Conservation (phyloP, 2,329 filamentous ascomycete species). For the Neopestalotiopsis sp. region DNA sequence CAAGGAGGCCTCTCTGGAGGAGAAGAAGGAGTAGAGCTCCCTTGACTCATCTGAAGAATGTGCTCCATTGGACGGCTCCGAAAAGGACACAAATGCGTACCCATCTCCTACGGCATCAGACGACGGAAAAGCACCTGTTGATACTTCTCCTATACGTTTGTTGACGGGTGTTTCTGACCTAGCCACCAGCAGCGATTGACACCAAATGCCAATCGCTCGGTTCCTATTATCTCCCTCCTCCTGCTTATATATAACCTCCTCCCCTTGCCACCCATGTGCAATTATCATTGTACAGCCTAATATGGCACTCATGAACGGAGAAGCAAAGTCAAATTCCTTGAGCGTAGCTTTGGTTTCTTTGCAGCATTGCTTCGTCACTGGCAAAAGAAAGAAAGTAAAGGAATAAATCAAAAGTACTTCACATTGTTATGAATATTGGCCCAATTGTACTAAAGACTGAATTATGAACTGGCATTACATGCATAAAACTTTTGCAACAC, state of each 20-base stretch:
- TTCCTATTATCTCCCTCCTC: constrained; percentile 4
- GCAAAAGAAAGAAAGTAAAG: neutral
- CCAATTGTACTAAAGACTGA: neutral
- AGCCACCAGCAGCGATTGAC: neutral
- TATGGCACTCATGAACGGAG: neutral
- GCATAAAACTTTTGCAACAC: neutral
- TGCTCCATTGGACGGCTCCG: neutral
- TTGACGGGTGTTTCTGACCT: neutral
- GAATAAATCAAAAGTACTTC: constrained; percentile 1
- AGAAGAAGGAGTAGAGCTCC: constrained; percentile 54
- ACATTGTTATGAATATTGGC: neutral
- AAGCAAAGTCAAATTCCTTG: constrained; percentile 3
- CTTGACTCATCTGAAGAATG: constrained; percentile 14
- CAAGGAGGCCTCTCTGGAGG: constrained; percentile 57
- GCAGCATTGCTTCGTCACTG: neutral
- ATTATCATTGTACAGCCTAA: neutral
- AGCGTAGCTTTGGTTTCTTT: constrained; percentile 6
- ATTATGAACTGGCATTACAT: neutral
- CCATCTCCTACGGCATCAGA: constrained; percentile 5
- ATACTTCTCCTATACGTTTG: constrained; percentile 1
- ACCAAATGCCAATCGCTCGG: constrained; percentile 13
- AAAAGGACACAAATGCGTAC: constrained; percentile 3
- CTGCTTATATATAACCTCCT: neutral
- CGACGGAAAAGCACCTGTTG: neutral
- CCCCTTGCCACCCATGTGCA: neutral